These are phyloP conservation scores for Glycyrrhiza uralensis DNA, from an alignment of 306 rosid species.

Conservation along the genomic window DNA sequence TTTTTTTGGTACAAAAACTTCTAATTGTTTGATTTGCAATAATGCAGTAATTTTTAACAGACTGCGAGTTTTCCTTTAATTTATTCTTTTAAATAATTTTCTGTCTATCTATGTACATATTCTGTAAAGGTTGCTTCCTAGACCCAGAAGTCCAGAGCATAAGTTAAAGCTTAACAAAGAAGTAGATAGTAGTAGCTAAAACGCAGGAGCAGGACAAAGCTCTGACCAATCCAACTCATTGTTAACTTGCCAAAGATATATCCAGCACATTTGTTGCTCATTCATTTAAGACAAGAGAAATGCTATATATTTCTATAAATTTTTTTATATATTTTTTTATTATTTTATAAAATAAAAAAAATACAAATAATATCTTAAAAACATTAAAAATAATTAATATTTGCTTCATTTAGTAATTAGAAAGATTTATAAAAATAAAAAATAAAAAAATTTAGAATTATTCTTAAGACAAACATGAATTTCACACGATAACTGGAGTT, in stretches of 20 bases:
- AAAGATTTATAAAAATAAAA: no score
- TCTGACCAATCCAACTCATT: background rate
- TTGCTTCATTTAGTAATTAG: no score
- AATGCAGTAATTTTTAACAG: background rate
- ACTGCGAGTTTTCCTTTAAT: background rate
- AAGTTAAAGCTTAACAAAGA: background rate
- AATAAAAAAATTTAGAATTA: no score
- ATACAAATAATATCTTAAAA: no score
- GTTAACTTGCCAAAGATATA: slow-evolving; percentile 4
- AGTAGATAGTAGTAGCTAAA: background rate
- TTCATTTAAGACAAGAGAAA: background rate
- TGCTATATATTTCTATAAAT: no score
- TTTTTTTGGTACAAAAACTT: background rate
- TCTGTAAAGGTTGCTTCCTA: background rate
- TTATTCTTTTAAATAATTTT: background rate
- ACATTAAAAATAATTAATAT: no score
- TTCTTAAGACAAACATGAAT: no score
- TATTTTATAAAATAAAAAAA: no score
- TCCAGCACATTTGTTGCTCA: background rate
- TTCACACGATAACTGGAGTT: background rate
- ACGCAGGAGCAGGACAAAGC: background rate
- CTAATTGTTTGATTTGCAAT: background rate
- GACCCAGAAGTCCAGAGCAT: background rate
- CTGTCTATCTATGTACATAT: background rate
- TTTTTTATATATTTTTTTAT: no score